Evolutionary conservation across 2,329 filamentous ascomycete genomes (phyloP).

Genomic region (Cladosporium halotolerans): DNA sequence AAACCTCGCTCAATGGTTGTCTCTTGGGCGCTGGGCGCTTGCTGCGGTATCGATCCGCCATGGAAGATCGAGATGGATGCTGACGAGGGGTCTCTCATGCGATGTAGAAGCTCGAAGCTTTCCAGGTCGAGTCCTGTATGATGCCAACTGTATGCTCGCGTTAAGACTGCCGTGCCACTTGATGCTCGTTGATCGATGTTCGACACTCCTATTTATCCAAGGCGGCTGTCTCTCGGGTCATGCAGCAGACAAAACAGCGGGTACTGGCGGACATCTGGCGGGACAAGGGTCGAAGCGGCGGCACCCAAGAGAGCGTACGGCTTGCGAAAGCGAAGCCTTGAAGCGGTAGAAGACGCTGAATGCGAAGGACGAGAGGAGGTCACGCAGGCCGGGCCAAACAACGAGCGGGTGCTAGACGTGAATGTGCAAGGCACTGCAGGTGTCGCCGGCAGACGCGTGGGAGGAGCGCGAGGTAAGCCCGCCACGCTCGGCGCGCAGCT

Average conservation of each 20-base stretch:
- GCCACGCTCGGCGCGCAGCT: not conserved
- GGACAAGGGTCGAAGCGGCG: too few relatives aligned
- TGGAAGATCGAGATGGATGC: constrained; percentile 7
- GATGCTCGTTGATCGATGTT: constrained; percentile 2
- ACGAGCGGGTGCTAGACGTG: not conserved
- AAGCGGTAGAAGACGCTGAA: not conserved
- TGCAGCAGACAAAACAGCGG: not conserved
- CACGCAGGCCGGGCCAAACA: not conserved
- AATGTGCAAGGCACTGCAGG: not conserved
- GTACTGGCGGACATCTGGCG: too few relatives aligned
- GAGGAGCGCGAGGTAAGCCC: not conserved
- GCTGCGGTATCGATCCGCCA: constrained; percentile 28
- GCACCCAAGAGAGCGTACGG: constrained; percentile 2
- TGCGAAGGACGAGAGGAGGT: not conserved
- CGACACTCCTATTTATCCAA: constrained; percentile 4
- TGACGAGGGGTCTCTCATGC: not conserved
- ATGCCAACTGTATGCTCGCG: not conserved
- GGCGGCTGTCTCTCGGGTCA: not conserved
- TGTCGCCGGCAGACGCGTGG: not conserved
- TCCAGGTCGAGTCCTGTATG: not conserved
- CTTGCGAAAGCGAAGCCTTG: not conserved
- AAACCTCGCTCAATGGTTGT: constrained; percentile 27
- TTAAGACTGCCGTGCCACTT: not conserved
- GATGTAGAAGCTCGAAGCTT: not conserved
- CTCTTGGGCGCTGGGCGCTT: constrained; percentile 19